Evolutionary conservation across 371 early-diverging fungal genomes (phyloP).

Genomic region (Mortierella sp.): DNA sequence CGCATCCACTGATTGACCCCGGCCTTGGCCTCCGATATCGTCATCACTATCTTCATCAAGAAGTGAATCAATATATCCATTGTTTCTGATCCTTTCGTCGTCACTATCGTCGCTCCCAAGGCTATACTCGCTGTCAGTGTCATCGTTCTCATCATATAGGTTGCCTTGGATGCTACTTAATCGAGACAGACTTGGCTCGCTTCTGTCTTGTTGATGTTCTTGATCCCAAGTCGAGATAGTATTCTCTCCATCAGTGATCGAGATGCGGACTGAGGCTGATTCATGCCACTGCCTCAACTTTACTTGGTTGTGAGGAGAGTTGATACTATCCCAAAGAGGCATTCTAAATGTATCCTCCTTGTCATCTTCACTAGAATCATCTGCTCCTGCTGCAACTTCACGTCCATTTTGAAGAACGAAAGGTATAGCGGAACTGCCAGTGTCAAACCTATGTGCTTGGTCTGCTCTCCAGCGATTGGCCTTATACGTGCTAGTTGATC

Average conservation of each 20-base stretch:
- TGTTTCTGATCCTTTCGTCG: constrained; percentile 13
- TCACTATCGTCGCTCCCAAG: constrained; percentile 10
- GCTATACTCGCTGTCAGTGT: constrained; percentile 11
- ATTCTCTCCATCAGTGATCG: constrained; percentile 16
- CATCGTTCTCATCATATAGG: constrained; percentile 18
- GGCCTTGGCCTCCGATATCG: neutral
- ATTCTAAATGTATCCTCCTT: constrained; percentile 28
- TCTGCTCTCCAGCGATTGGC: constrained; percentile 5
- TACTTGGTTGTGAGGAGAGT: constrained; percentile 30
- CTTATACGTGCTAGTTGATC: constrained; percentile 41
- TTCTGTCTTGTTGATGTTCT: neutral
- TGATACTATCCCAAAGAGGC: constrained; percentile 54
- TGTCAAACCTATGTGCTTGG: neutral
- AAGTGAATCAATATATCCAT: constrained; percentile 25
- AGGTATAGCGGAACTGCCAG: constrained; percentile 18
- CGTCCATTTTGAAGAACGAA: constrained; percentile 18
- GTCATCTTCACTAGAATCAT: neutral
- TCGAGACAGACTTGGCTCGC: neutral
- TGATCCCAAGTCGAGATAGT: constrained; percentile 25
- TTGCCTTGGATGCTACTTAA: constrained; percentile 40
- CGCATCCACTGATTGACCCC: neutral
- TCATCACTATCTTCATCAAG: constrained; percentile 17
- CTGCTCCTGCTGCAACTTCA: neutral
- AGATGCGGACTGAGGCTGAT: constrained; percentile 13
- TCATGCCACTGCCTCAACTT: constrained; percentile 30